A percentile compares a stretch with the other conserved stretches of the same genome.
Conservation (phyloP, 169 alveolate genomes). For the Cardiosporidium cionae region DNA sequence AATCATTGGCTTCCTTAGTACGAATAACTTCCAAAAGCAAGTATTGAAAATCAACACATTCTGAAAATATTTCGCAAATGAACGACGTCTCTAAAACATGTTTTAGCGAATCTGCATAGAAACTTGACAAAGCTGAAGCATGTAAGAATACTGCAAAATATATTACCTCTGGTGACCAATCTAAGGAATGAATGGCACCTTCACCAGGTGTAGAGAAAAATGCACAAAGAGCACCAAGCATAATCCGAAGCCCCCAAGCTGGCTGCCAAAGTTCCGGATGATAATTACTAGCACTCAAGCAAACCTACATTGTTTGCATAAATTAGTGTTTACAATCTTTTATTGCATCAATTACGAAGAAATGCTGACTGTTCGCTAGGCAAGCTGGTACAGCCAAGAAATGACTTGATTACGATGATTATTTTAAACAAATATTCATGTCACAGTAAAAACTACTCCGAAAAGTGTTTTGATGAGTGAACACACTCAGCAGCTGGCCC, state of each 20-base stretch:
- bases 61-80: not conserved
- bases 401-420: no score
- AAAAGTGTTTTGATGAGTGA: no score
- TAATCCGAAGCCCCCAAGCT: constrained; percentile 82
- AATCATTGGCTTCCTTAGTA: not conserved
- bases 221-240: constrained; percentile 76
- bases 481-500: no score
- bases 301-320: constrained; percentile 34
- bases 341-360: no score
- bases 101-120: not conserved
- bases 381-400: no score
- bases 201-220: constrained; percentile 71
- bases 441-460: no score
- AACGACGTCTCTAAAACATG: not conserved
- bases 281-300: constrained; percentile 67
- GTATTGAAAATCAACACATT: not conserved
- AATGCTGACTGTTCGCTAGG: no score
- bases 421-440: no score
- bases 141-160: not conserved
- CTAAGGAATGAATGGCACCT: constrained; percentile 40
- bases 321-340: no score
- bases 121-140: not conserved
- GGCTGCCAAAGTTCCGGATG: constrained; percentile 90
- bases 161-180: constrained; percentile 28
- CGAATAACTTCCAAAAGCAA: not conserved